Percentiles rank a stretch among this genome's conserved stretches.
Evolutionary conservation across 106 monocot species (phyloP).

Genomic region (Acorus gramineus): DNA sequence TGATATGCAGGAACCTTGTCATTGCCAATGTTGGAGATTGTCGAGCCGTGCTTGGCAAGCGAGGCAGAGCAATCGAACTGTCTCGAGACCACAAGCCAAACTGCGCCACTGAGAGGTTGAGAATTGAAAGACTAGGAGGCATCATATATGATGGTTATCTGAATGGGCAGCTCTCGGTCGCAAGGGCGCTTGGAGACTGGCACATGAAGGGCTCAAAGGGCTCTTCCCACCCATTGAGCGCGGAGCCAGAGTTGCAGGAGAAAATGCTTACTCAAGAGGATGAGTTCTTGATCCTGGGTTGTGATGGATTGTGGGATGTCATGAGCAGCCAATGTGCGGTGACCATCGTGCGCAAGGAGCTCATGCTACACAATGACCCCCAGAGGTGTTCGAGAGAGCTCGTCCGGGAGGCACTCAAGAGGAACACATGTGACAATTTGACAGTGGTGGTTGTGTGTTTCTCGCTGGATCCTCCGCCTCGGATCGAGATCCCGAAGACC

Average conservation of each 20-base stretch:
- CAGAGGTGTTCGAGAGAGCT: conserved; percentile 33
- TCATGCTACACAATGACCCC: conserved; percentile 41
- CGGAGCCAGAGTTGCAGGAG: conserved; percentile 34
- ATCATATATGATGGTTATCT: conserved; percentile 33
- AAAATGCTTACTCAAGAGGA: conserved; percentile 28
- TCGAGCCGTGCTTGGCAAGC: conserved; percentile 43
- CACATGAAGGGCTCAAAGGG: conserved; percentile 47
- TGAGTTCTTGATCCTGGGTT: conserved; percentile 41
- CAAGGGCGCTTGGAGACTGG: conserved; percentile 45
- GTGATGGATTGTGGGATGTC: conserved; percentile 48
- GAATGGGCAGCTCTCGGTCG: conserved; percentile 41
- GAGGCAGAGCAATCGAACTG: conserved; percentile 35
- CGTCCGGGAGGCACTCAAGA: conserved; percentile 31
- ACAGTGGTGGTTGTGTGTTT: conserved; percentile 37
- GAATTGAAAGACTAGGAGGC: conserved; percentile 39
- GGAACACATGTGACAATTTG: conserved; percentile 37
- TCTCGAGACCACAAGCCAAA: conserved; percentile 44
- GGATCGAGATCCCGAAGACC: too few relatives aligned
- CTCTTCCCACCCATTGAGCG: conserved; percentile 29
- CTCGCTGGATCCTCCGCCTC: conserved; percentile 32
- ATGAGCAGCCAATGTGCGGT: conserved; percentile 56
- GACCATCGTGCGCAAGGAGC: conserved; percentile 35
- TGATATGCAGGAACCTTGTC: conserved; percentile 23
- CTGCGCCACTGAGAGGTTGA: conserved; percentile 28
- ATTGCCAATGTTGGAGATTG: conserved; percentile 52